Conservation (phyloP, 1,284 basidiomycete genomes). For the Blastosporella zonata region DNA sequence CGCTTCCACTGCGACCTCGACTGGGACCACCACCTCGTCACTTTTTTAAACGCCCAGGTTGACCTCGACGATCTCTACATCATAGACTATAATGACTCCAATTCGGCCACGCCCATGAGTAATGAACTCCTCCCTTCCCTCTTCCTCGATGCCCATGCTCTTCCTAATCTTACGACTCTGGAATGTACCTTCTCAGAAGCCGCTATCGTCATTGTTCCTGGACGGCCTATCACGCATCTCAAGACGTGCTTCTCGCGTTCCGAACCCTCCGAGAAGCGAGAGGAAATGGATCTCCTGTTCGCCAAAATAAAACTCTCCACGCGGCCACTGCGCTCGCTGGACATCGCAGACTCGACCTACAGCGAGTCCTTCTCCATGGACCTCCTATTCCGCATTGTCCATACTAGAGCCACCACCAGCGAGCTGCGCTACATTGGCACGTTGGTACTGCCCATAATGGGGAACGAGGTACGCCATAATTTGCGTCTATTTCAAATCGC, state of each 20-base stretch:
- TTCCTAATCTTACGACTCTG: slow-evolving; percentile 48
- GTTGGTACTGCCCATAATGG: slow-evolving; percentile 53
- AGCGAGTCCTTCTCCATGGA: slow-evolving; percentile 50
- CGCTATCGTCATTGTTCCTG: slow-evolving; percentile 50
- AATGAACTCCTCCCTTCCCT: slow-evolving; percentile 17
- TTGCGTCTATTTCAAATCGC: slow-evolving; percentile 12
- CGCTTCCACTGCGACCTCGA: slow-evolving; percentile 62
- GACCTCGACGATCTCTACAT: slow-evolving; percentile 56
- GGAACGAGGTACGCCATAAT: slow-evolving; percentile 35
- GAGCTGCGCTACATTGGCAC: slow-evolving; percentile 59
- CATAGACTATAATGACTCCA: slow-evolving; percentile 47
- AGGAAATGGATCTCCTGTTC: slow-evolving; percentile 47
- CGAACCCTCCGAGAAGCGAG: slow-evolving; percentile 43
- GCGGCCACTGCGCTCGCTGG: slow-evolving; percentile 44
- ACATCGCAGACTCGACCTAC: slow-evolving; percentile 60
- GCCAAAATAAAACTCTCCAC: slow-evolving; percentile 43
- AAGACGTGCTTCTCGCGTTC: slow-evolving; percentile 67
- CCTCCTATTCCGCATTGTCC: slow-evolving; percentile 41
- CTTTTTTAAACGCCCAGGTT: slow-evolving; percentile 51
- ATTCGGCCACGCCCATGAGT: slow-evolving; percentile 16
- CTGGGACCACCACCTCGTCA: slow-evolving; percentile 54
- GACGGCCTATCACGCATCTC: slow-evolving; percentile 52
- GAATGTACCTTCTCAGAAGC: slow-evolving; percentile 69
- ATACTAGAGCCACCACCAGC: slow-evolving; percentile 29
- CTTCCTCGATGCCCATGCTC: slow-evolving; percentile 31